These are phyloP conservation scores for Neoboletus magnificus DNA, from an alignment of 768 basidiomycete species.

Conservation along the genomic window DNA sequence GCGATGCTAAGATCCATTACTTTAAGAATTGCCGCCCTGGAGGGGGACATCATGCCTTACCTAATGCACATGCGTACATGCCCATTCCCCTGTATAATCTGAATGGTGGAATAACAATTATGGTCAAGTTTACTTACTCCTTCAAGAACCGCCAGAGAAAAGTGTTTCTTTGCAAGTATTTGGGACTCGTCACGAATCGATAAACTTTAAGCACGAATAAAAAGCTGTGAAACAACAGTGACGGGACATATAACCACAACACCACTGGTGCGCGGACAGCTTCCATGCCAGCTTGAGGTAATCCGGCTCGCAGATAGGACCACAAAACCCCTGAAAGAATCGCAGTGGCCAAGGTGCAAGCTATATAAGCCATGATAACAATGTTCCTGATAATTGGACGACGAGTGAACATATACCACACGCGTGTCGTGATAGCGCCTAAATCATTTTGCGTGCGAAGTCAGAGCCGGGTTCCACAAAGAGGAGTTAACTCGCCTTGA, in stretches of 20 bases:
- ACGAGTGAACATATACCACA: constrained; percentile 19
- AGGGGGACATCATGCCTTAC: background rate
- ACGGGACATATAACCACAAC: constrained; percentile 11
- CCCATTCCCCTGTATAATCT: constrained; percentile 19
- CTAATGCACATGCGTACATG: constrained; percentile 21
- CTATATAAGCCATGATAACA: background rate
- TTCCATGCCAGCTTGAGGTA: background rate
- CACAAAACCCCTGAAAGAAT: background rate
- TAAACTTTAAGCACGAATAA: constrained; percentile 15
- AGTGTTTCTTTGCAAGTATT: constrained; percentile 2
- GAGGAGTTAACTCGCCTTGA: constrained; percentile 6
- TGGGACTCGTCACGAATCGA: constrained; percentile 8
- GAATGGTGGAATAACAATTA: background rate
- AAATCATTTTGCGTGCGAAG: background rate
- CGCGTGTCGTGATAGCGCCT: constrained; percentile 15
- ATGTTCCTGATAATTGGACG: background rate
- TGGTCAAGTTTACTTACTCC: constrained; percentile 6
- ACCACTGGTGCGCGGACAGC: background rate
- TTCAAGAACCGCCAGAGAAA: constrained; percentile 17
- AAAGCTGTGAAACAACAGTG: constrained; percentile 11
- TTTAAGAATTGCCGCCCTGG: background rate
- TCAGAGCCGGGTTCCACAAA: background rate
- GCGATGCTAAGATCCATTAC: constrained; percentile 8
- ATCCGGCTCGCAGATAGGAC: background rate
- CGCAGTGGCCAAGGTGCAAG: background rate